Evolutionary conservation across 495 filamentous ascomycete species (phyloP), one percentile per base, ranked within the genome.

Genomic region (Immersiella caudata): DNA sequence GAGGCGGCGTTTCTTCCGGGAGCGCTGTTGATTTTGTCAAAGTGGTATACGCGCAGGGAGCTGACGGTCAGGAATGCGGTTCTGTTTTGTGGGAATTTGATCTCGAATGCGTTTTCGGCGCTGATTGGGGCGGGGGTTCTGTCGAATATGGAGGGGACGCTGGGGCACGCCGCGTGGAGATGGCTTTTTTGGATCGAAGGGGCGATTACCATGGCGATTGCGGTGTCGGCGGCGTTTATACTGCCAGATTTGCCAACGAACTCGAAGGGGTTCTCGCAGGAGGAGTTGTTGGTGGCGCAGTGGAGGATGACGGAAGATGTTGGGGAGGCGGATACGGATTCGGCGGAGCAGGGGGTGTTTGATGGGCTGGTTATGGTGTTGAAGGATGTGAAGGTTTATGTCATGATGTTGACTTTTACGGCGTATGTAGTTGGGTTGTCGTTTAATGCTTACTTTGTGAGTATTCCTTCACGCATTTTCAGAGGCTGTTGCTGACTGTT

Each of bases 181-280:
- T 92, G 90, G 90, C 77, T 93, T 29, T 92, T 91, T 82, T 81
- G 73, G 90, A 75, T 94, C 65, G 91, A 93, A 74, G 91, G 91
- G 49, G 84, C 71, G 3, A 72, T 80, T 40, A 87, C 82, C 36
- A 79, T 85, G 63, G 72, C 65, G 11, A 72, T 82, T 29, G 81
- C 79, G 14, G 64, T 79, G 49, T 67, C 71, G 18, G 81, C 88
- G 1, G 84, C 80, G 58, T 88, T 90, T 70, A 75, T 91, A 40
- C 79, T 94, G 25, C 91, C 91, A 8, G 88, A 94, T 69, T 88
- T 91, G 68, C 91, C 91, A 1, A 81, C 86, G 25, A 93, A 90
- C 52, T 89, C 90, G 7, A 75, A 74, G 25, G 91, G 90, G 81
- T 83, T 93, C 54, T 87, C 87, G 0, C 83, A 88, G 62, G 85